Evolutionary conservation across 441 rosid species (phyloP), one percentile per base, ranked within the genome.

Genomic region (Oxalis stricta): DNA sequence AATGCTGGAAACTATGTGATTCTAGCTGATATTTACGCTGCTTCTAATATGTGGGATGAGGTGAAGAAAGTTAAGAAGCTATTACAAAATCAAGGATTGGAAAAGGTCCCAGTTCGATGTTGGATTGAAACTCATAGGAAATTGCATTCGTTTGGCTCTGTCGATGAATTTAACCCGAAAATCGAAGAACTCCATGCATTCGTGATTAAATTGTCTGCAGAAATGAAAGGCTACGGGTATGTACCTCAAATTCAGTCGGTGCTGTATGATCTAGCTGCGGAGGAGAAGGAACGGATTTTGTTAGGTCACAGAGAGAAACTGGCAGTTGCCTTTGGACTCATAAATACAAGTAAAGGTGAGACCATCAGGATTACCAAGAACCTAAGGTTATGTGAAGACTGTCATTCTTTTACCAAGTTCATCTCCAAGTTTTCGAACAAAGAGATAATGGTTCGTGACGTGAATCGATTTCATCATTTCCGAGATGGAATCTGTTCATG

Each of bases 261-360:
- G 59, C 79, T 81, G 12, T 88, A 84, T 49, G 91, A 79, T 58
- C 85, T 88, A 9, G 87, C 67, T 10, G 47, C 49, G 1, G 65
- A 68, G 43, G 95, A 82, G 62, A 88, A 84, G 65, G 93, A 88
- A 59, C 55, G 75, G 39, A 81, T 84, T 12, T 69, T 84, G 29
- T 55, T 82, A 47, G 93, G 97, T 10, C 97, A 88, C 46, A 84
- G 93, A 6, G 93, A 84, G 59, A 88, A 88, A 45, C 68, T 79
- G n/a, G 93, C 97, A 0, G 73, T 88, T 24, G 93, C 83, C 12
- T 84, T 77, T 10, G 95, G 95, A 39, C 77, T 88, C 7, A 77
- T 79, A 59, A 82, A 81, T 56, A 55, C 76, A 14, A 55, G 62
- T 9, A 60, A 66, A 26, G 84, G 84, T 30, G 91, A 79, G 52